phyloP scores from a whole-genome alignment of 176 grass and related monocot species.

The Alopecurus myosuroides region DNA sequence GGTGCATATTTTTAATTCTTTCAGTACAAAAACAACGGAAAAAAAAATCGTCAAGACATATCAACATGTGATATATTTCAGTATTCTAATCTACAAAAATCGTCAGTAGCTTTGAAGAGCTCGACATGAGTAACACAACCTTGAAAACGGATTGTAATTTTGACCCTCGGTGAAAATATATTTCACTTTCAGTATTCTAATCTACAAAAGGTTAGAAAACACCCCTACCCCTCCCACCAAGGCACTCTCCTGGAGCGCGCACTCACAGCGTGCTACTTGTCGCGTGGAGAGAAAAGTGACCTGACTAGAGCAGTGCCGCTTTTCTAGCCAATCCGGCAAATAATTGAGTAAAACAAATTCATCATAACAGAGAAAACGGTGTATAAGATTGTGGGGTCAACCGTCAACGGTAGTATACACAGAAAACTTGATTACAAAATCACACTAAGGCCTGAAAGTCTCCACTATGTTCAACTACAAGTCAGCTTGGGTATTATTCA shows the following conservation, averaged over 20 bases:
- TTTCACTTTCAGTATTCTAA: neutral
- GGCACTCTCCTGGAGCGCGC: neutral
- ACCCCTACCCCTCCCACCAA: neutral
- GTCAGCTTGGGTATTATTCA: neutral
- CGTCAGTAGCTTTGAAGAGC: neutral
- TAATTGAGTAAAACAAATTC: neutral
- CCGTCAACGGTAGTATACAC: conserved; percentile 1
- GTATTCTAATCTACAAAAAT: too few species aligned
- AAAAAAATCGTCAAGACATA: neutral
- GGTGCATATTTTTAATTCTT: neutral
- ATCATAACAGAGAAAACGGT: neutral
- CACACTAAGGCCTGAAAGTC: neutral
- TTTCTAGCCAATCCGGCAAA: neutral
- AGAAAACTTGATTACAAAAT: neutral
- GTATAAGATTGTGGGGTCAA: neutral
- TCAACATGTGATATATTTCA: neutral
- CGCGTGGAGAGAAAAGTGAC: neutral
- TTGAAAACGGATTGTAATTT: neutral
- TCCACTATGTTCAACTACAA: neutral
- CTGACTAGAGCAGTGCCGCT: neutral
- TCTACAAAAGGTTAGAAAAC: neutral
- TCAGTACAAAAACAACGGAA: neutral
- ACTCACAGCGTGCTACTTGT: neutral
- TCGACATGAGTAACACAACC: neutral
- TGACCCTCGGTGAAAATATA: neutral